Evolutionary conservation across 805 yeast genomes (phyloP), one percentile per base, ranked within the genome.

Genomic region (Aciculoconidium aculeatum): DNA sequence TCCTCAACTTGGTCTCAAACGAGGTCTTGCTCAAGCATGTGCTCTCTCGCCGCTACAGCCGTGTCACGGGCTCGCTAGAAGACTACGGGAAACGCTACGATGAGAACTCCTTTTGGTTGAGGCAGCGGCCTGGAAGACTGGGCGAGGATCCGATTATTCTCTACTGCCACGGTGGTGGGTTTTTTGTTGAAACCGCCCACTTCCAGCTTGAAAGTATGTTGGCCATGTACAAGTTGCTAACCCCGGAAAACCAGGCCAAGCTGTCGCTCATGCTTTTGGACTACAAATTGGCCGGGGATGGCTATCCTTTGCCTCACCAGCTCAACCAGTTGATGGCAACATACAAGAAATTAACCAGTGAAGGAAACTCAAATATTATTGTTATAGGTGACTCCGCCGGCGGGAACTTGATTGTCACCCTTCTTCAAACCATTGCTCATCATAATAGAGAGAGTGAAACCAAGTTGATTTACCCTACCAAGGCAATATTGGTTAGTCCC

Each of bases 301-400:
- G 64, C 4, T 41, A 40, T 31, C 41, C 51, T 0, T 45, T 60
- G 24, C 67, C 67, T 1, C 29, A 40, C 11, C 70, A 60, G 36
- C 32, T 57, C 10, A 35, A 39, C 21, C 59, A 64, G 25, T 41
- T 59, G 17, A 45, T 47, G 17, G 46, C 39, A 1, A 49, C 59
- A 3, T 58, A 61, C 36, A 27, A 26, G 15, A 33, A 31, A 11
- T 40, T 56, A 21, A 28, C 35, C 13, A 31, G 49, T 1, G 53
- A 43, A 9, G 52, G 55, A 1, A 38, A 41, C 28, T 31, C 40
- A 10, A 59, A 61, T 26, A 44, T 64, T 11, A 47, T 49, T 8
- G 41, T 63, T 4, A 37, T 64, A 39, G 69, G 70, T 3, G 70
- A 64, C 37, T 61, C 67, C 1, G 68, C 68, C 7, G 70, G 70